A percentile compares a stretch with the other conserved stretches of the same genome.
Evolutionary conservation across 2,329 filamentous ascomycete species (phyloP).

Genomic region (Fusarium illudens): DNA sequence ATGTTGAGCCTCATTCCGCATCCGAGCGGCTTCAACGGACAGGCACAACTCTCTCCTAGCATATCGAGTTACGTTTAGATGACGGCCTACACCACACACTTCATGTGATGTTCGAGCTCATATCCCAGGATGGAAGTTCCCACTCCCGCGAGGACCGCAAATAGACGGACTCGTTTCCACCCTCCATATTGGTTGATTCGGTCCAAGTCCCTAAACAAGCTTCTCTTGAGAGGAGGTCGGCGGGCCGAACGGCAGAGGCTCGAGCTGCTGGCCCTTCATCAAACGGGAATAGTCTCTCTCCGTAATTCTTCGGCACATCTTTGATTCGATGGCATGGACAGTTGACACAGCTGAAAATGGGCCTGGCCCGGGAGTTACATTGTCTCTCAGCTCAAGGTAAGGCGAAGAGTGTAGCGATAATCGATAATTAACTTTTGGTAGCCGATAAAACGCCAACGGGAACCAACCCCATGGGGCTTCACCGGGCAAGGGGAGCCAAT

Average conservation of each 20-base stretch:
- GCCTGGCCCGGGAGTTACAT: neutral
- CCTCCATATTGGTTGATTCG: neutral
- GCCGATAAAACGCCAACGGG: neutral
- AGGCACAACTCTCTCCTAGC: neutral
- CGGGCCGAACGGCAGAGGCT: constrained; percentile 2
- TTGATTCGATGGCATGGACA: neutral
- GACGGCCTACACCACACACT: neutral
- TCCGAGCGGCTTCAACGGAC: neutral
- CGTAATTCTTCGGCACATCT: neutral
- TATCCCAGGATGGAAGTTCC: neutral
- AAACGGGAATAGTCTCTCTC: neutral
- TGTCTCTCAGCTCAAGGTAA: neutral
- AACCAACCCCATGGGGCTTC: neutral
- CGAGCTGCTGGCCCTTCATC: neutral
- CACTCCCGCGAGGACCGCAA: neutral
- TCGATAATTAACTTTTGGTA: neutral
- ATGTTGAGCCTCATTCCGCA: neutral
- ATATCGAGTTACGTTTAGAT: constrained; percentile 6
- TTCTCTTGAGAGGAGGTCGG: neutral
- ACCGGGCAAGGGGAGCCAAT: neutral
- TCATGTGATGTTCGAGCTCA: neutral
- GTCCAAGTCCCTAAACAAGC: neutral
- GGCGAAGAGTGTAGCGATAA: neutral
- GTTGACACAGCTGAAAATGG: neutral
- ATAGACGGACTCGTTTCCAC: neutral